Evolutionary conservation across 2,329 filamentous ascomycete genomes (phyloP).

Genomic region (Colletotrichum cordylinicola): DNA sequence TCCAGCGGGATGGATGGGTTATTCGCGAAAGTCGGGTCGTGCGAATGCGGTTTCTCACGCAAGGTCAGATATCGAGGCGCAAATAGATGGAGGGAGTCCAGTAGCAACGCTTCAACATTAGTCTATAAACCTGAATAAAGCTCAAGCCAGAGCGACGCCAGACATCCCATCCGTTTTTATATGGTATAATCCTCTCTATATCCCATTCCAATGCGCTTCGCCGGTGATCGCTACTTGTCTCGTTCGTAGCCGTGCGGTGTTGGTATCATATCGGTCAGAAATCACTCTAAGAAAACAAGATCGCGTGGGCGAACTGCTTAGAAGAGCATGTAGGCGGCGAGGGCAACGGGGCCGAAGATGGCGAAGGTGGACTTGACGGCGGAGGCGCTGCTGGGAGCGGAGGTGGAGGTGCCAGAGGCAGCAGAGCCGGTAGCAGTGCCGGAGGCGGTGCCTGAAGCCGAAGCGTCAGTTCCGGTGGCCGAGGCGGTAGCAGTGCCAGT

Average conservation of each 20-base stretch:
- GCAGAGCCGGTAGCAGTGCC: conserved; percentile 13
- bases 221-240: not conserved
- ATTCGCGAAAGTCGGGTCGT: not conserved
- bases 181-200: conserved; percentile 1
- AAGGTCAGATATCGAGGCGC: not conserved
- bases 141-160: conserved; percentile 6
- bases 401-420: conserved; percentile 6
- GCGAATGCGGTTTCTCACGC: not conserved
- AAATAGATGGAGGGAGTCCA: conserved; percentile 20
- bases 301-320: not conserved
- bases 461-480: conserved; percentile 4
- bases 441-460: conserved; percentile 1
- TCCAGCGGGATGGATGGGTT: not conserved
- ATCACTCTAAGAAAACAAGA: conserved; percentile 9
- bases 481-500: conserved; percentile 7
- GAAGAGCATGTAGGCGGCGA: conserved; percentile 22
- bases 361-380: conserved; percentile 19
- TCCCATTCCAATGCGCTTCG: not conserved
- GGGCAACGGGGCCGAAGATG: conserved; percentile 20
- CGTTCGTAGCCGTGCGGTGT: conserved; percentile 11
- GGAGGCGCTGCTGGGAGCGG: conserved; percentile 7
- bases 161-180: conserved; percentile 19
- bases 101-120: conserved; percentile 22
- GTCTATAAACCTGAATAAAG: conserved; percentile 11
- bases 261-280: conserved; percentile 22